Conservation (phyloP, 73 alveolate species). For the Paramecium primaurelia region DNA sequence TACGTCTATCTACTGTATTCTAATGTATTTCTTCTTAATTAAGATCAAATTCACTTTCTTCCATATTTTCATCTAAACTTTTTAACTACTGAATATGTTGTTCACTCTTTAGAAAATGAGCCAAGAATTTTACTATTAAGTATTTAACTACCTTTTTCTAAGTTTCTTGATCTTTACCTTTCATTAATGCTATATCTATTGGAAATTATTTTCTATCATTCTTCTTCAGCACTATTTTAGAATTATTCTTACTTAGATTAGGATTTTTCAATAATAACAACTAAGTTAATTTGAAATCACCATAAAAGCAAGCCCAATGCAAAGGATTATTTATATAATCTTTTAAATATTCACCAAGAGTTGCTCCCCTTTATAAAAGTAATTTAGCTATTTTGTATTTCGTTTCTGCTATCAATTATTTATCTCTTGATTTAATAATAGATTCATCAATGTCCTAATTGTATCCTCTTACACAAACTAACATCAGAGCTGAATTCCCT, state of each 20-base stretch:
- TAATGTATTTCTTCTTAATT: background rate
- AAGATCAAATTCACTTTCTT: background rate
- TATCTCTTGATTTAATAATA: background rate
- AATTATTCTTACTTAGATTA: background rate
- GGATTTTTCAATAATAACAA: background rate
- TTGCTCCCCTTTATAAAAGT: background rate
- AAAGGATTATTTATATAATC: background rate
- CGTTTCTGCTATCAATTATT: background rate
- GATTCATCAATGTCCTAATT: background rate
- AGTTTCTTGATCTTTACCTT: background rate
- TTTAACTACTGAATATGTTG: background rate
- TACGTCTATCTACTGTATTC: background rate
- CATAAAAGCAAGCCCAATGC: background rate
- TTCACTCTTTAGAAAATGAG: background rate
- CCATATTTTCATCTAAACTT: background rate
- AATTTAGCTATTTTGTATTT: background rate
- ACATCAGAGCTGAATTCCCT: conserved; percentile 20
- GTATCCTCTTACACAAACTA: conserved; percentile 25
- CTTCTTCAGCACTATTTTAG: background rate
- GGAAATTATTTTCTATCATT: background rate
- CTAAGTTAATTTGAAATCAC: background rate
- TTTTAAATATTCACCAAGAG: background rate
- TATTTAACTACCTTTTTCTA: background rate
- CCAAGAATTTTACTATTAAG: background rate
- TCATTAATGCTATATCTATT: background rate